A percentile compares a stretch with the other conserved stretches of the same genome.
phyloP scores from a whole-genome alignment of 2,329 filamentous ascomycete species.

The Aspergillus sp. region DNA sequence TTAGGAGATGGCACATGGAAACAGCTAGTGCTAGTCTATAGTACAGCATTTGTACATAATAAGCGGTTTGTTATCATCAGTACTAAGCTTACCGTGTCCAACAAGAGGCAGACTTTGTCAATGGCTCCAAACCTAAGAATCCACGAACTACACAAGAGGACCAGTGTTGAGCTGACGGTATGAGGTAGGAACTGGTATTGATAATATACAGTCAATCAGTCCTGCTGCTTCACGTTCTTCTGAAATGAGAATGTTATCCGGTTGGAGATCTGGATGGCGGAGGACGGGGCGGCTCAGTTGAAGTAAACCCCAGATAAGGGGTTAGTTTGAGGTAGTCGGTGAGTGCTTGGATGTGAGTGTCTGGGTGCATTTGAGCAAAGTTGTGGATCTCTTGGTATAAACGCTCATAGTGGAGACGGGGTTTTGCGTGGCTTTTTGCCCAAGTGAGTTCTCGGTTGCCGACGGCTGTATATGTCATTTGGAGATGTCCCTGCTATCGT shows the following conservation, averaged over 20 bases:
- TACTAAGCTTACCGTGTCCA: too few species aligned
- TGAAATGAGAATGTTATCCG: slow-evolving; percentile 19
- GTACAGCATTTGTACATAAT: too few species aligned
- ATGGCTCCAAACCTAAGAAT: too few species aligned
- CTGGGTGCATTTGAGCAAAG: slow-evolving; percentile 1
- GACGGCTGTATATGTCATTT: slow-evolving; percentile 27
- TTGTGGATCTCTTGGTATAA: not conserved
- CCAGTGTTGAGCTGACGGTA: too few species aligned
- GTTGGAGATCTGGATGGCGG: slow-evolving; percentile 16
- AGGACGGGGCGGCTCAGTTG: slow-evolving; percentile 14
- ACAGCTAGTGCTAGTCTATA: too few species aligned
- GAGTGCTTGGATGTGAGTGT: slow-evolving; percentile 4
- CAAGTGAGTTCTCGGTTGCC: slow-evolving; percentile 26
- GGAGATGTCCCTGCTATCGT: slow-evolving; percentile 22
- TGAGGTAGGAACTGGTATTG: too few species aligned
- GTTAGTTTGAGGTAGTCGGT: slow-evolving; percentile 11
- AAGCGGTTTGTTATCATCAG: too few species aligned
- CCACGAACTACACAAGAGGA: too few species aligned
- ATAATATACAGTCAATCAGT: slow-evolving; percentile 3
- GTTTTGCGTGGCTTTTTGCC: slow-evolving; percentile 6
- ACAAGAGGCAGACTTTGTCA: too few species aligned
- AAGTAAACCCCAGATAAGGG: slow-evolving; percentile 1
- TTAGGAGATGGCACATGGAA: too few species aligned
- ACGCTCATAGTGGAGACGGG: not conserved
- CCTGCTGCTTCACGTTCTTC: slow-evolving; percentile 1